Base-by-base conservation (phyloP, 1,284 basidiomycete species). In the Ustilago trichophora region DNA sequence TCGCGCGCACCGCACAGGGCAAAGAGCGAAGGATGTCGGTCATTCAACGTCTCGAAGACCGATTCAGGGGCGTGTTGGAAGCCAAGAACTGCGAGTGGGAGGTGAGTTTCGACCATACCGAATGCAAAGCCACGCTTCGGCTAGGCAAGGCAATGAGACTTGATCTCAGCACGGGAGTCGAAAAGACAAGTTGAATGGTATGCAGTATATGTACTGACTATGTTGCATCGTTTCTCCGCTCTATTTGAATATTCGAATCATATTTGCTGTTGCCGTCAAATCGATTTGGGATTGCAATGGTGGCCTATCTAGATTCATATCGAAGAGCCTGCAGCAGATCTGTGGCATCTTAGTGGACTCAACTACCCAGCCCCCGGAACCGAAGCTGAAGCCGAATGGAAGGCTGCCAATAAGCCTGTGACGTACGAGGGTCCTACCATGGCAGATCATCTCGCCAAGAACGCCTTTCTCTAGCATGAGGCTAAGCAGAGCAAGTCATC, bases 291-390 rank as follows among this genome's bases (percentile, higher is more conserved):
- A 29, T 13, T 13, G 13, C 27, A 13, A 13, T 29, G 37, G 24
- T 26, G 42, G 24, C 6, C 11, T 36, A n/a, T n/a, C n/a, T 31
- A 62, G 58, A 55, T 62, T 16, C 58, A 63, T 41, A 63, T 63
- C 48, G 59, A 63, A 34, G 59, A 63, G 27, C 52, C 52, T n/a
- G 24, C 59, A 16, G 59, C 47, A 22, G 59, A 63, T 22, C 33
- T 63, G 15, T 55, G 52, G 52, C 59, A 42, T 22, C 42, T 55
- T 4, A 42, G 48, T 33, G 59, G 59, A 11, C 29, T 34, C 38
- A 26, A 36, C 26, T 63, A 55, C 19, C 52, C 59, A 0, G 59
- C 59, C n/a, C 59, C 59, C 13, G 38, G 47, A 2, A 46, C 47
- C 3, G 36, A 50, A 19, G 59, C 59, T 16, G 59, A 63, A 31